Conservation (phyloP, 192 early-diverging fungal genomes). For the Cetraspora pellucida region DNA sequence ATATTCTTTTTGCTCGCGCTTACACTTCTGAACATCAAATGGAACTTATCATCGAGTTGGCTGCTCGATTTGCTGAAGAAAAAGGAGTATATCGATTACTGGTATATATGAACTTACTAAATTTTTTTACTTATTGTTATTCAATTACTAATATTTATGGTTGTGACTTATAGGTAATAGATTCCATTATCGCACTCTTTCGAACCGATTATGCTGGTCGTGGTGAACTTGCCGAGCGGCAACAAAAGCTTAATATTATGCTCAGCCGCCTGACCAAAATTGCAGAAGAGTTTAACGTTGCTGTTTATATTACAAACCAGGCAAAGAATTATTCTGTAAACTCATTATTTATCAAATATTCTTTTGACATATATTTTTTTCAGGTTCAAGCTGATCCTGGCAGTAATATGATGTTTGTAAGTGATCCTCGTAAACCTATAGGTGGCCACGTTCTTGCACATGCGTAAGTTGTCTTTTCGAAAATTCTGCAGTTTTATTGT, state of each 20-base stretch:
- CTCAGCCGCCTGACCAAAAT: conserved; percentile 71
- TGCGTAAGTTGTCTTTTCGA: conserved; percentile 37
- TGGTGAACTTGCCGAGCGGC: conserved; percentile 84
- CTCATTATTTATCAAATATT: too few species aligned
- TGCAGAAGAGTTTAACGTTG: conserved; percentile 85
- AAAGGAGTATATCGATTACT: conserved; percentile 60
- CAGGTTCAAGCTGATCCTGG: conserved; percentile 60
- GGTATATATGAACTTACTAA: conserved; percentile 32
- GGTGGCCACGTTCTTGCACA: conserved; percentile 79
- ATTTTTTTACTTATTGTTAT: background rate
- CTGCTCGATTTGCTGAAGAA: conserved; percentile 72
- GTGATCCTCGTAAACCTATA: conserved; percentile 88
- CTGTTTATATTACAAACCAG: conserved; percentile 82
- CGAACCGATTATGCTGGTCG: conserved; percentile 81
- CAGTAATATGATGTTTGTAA: conserved; percentile 71
- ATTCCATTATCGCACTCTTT: conserved; percentile 83
- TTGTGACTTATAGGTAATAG: conserved; percentile 54
- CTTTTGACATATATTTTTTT: conserved; percentile 7
- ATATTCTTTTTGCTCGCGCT: conserved; percentile 78
- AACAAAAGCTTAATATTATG: conserved; percentile 81
- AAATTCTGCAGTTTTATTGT: background rate
- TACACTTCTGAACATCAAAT: conserved; percentile 86
- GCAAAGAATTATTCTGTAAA: conserved; percentile 34
- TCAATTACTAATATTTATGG: background rate
- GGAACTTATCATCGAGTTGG: conserved; percentile 74